phyloP scores from a whole-genome alignment of 148 eudicot species.

The Rheum nobile region DNA sequence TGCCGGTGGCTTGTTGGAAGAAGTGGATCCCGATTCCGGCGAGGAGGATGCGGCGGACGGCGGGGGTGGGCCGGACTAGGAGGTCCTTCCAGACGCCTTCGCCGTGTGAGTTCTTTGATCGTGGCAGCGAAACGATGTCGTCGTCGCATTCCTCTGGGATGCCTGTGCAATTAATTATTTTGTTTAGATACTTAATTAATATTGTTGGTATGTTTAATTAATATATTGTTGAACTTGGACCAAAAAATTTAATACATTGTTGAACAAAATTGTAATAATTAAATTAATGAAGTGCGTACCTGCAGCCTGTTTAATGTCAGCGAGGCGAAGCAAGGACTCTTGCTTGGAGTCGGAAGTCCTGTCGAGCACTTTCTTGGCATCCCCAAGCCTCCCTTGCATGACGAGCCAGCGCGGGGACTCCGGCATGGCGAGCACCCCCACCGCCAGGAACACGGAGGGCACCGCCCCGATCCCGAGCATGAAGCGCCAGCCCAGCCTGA shows the following conservation, averaged over 20 bases:
- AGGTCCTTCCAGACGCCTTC: slow-evolving; percentile 56
- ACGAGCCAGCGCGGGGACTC: slow-evolving; percentile 52
- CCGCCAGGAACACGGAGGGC: slow-evolving; percentile 26
- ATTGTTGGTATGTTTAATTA: too few species aligned
- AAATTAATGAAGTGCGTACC: too few species aligned
- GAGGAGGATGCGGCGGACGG: slow-evolving; percentile 45
- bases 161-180: slow-evolving; percentile 34
- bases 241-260: too few species aligned
- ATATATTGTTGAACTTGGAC: too few species aligned
- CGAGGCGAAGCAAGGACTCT: slow-evolving; percentile 26
- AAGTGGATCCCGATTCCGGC: slow-evolving; percentile 62
- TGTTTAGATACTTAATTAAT: too few species aligned
- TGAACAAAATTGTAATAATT: too few species aligned
- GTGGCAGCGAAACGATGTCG: slow-evolving; percentile 35
- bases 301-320: slow-evolving; percentile 36
- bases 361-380: slow-evolving; percentile 32
- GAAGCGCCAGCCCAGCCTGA: slow-evolving; percentile 31
- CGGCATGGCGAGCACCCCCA: slow-evolving; percentile 37
- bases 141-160: slow-evolving; percentile 51
- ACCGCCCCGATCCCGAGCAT: slow-evolving; percentile 45
- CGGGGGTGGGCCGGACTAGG: slow-evolving; percentile 30
- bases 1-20: slow-evolving; percentile 61
- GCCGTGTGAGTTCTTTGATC: slow-evolving; percentile 21
- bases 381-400: slow-evolving; percentile 35
- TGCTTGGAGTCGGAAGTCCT: slow-evolving; percentile 28